Evolutionary conservation across 371 early-diverging fungal species (phyloP).

Genomic region (Actinomortierella ambigua): DNA sequence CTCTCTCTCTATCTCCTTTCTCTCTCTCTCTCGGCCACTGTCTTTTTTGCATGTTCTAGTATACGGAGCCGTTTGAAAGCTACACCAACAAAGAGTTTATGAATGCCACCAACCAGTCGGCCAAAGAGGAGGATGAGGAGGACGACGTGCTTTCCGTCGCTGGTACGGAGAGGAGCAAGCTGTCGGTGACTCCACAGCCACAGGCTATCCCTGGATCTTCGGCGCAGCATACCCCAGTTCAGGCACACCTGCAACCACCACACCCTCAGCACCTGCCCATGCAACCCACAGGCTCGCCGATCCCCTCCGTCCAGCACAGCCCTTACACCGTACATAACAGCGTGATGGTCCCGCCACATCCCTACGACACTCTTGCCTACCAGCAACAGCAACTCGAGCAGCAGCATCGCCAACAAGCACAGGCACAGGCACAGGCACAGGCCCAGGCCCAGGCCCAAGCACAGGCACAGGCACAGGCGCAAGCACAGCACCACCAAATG

Average conservation of each 20-base stretch:
- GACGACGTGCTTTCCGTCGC: slow-evolving; percentile 37
- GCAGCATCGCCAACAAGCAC: slow-evolving; percentile 17
- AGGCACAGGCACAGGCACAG: too few relatives aligned
- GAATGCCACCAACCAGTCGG: slow-evolving; percentile 12
- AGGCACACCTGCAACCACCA: slow-evolving; percentile 31
- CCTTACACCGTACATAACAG: slow-evolving; percentile 36
- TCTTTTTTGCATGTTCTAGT: neutral
- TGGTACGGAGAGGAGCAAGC: slow-evolving; percentile 40
- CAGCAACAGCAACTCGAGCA: slow-evolving; percentile 26
- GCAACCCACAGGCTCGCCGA: slow-evolving; percentile 31
- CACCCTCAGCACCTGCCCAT: slow-evolving; percentile 24
- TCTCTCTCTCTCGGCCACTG: neutral
- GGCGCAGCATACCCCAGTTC: slow-evolving; percentile 30
- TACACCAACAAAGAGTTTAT: slow-evolving; percentile 44
- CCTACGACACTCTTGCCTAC: slow-evolving; percentile 30
- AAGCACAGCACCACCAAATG: too few relatives aligned
- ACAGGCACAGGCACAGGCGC: too few relatives aligned
- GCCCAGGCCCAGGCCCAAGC: too few relatives aligned
- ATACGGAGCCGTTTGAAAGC: slow-evolving; percentile 20
- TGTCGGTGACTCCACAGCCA: slow-evolving; percentile 44
- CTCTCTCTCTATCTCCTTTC: neutral
- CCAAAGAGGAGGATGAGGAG: slow-evolving; percentile 40
- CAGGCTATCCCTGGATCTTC: slow-evolving; percentile 23
- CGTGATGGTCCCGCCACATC: slow-evolving; percentile 39
- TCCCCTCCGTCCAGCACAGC: slow-evolving; percentile 31